Conservation (phyloP, 2,329 filamentous ascomycete genomes). For the Phaeomoniella chlamydospora region DNA sequence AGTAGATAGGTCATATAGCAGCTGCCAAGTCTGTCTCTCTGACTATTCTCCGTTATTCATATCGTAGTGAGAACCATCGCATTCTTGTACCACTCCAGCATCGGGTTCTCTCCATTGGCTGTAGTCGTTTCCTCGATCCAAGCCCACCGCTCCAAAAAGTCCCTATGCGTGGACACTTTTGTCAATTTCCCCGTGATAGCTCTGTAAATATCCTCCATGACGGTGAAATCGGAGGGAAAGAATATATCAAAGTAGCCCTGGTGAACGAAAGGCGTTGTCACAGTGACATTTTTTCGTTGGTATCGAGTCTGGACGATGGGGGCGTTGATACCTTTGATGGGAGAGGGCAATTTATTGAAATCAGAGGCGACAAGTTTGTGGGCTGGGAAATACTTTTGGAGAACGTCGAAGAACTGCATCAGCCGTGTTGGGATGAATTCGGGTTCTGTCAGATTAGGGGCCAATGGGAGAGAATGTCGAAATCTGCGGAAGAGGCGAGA, state of each 20-base stretch:
- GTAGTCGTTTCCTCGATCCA: constrained; percentile 83
- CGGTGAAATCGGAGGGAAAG: constrained; percentile 88
- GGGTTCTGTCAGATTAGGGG: constrained; percentile 61
- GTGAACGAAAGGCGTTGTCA: constrained; percentile 82
- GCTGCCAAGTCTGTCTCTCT: too few relatives aligned
- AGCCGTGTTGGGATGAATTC: constrained; percentile 91
- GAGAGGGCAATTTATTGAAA: constrained; percentile 74
- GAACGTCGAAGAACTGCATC: constrained; percentile 92
- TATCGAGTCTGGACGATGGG: constrained; percentile 95
- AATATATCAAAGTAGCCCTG: constrained; percentile 99
- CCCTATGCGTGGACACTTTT: constrained; percentile 69
- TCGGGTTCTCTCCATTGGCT: constrained; percentile 78
- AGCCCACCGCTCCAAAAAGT: constrained; percentile 83
- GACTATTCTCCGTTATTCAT: constrained; percentile 30
- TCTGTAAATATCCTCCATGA: constrained; percentile 83
- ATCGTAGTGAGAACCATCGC: constrained; percentile 83
- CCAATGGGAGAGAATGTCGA: constrained; percentile 51
- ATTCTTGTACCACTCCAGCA: constrained; percentile 90
- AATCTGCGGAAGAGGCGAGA: constrained; percentile 45
- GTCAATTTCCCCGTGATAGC: constrained; percentile 88
- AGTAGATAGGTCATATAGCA: too few relatives aligned
- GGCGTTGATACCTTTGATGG: constrained; percentile 71
- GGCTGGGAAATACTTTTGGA: constrained; percentile 75
- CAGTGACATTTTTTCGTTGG: constrained; percentile 71
- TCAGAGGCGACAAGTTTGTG: constrained; percentile 83